A percentile compares a stretch with the other conserved stretches of the same genome.
Conservation (phyloP, 768 basidiomycete genomes). For the Tulasnella sp. region DNA sequence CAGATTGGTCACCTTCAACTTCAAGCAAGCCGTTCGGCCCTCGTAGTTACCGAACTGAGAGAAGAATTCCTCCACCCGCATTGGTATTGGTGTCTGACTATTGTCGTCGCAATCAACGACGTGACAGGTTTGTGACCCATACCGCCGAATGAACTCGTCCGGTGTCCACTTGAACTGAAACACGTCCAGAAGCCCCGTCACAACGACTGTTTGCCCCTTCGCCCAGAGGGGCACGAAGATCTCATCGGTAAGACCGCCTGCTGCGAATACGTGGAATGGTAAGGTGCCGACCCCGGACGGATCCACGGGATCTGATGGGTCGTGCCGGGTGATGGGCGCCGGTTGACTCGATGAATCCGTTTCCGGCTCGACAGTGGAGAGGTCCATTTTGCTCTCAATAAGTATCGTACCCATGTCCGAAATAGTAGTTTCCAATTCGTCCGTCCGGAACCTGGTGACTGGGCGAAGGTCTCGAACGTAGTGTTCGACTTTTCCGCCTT, state of each 20-base stretch:
- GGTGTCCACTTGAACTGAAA: constrained; percentile 81
- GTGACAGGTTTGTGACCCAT: constrained; percentile 64
- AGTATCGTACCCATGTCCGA: constrained; percentile 67
- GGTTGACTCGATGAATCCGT: background rate
- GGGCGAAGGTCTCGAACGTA: constrained; percentile 69
- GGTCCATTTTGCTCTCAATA: constrained; percentile 32
- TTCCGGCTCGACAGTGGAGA: background rate
- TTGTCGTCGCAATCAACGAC: constrained; percentile 86
- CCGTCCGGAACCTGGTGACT: constrained; percentile 71
- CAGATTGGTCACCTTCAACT: constrained; percentile 64
- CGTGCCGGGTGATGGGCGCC: background rate
- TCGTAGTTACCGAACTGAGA: constrained; percentile 68
- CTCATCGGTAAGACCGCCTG: constrained; percentile 58
- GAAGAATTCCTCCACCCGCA: constrained; percentile 81
- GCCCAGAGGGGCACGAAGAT: constrained; percentile 73
- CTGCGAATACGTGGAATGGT: constrained; percentile 52
- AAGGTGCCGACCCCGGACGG: constrained; percentile 51
- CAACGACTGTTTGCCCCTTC: constrained; percentile 74
- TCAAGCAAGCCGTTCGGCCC: constrained; percentile 62
- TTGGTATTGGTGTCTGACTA: constrained; percentile 51
- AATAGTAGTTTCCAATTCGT: constrained; percentile 68
- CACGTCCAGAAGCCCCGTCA: constrained; percentile 64
- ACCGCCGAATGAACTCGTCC: constrained; percentile 72
- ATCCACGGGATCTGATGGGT: constrained; percentile 39
- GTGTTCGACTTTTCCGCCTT: constrained; percentile 58